These are phyloP conservation scores for Astragalus glycyphyllos DNA, from an alignment of 306 rosid species.

Conservation along the genomic window DNA sequence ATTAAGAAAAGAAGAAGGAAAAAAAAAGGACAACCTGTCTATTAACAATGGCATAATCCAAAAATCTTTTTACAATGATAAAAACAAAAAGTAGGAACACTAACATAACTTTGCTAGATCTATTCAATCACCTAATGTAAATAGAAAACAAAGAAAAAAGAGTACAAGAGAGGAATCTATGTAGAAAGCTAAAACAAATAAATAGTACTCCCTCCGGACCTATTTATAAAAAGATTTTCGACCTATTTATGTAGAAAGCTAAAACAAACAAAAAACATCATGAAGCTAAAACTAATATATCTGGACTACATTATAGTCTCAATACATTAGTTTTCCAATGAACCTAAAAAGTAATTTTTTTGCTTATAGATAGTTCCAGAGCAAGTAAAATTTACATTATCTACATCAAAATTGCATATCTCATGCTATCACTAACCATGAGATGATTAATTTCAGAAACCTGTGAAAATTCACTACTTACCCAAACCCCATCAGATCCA, in stretches of 20 bases:
- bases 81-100: conserved; percentile 28
- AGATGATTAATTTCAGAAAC: conserved; percentile 86
- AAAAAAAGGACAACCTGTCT: neutral
- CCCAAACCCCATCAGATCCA: conserved; percentile 77
- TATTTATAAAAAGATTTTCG: too few species aligned
- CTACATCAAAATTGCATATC: conserved; percentile 96
- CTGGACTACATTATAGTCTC: too few species aligned
- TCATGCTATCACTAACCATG: conserved; percentile 95
- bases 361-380: too few species aligned
- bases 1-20: neutral
- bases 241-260: too few species aligned
- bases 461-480: conserved; percentile 63
- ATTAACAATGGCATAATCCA: conserved; percentile 26
- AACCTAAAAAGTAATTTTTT: too few species aligned
- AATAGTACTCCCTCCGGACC: too few species aligned
- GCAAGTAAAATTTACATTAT: conserved; percentile 16
- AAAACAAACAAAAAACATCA: too few species aligned
- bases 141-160: neutral
- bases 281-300: too few species aligned
- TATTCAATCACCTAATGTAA: conserved; percentile 40
- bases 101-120: conserved; percentile 24
- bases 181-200: conserved; percentile 11
- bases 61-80: conserved; percentile 34
- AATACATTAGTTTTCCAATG: too few species aligned
- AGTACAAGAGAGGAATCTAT: conserved; percentile 7